Evolutionary conservation across 352 stramenopile genomes (phyloP), one percentile per base, ranked within the genome.

Genomic region (Pythium phragmiticola): DNA sequence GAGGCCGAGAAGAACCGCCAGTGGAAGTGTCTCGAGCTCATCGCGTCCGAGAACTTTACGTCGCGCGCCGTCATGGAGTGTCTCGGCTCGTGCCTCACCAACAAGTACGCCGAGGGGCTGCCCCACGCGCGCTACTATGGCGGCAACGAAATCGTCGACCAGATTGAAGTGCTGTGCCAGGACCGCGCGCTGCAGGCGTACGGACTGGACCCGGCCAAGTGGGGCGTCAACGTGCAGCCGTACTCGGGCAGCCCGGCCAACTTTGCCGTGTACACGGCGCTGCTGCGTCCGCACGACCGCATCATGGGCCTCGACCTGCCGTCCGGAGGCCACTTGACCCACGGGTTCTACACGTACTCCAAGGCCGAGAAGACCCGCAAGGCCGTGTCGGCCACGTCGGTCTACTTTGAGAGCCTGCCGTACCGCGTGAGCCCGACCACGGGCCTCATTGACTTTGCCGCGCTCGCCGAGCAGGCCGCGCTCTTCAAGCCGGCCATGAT

Each of bases 221-320:
- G 95, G 95, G 95, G 95, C 65, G 95, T 98, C 50, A 98, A 98
- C 81, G 98, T 99, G 51, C 97, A 99, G 82, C 97, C 97, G 5
- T 98, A 98, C 80, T 98, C 91, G 41, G 97, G 97, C 68, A 98
- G 87, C 42, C 98, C 98, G 26, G 97, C 97, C 61, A 99, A 99
- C 88, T 99, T 99, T 73, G 97, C 96, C 53, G 97, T 99, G 5
- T 99, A 99, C 92, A 99, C 98, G 60, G 98, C 77, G 21, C 78
- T 99, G 46, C 76, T 99, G 37, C 78, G 88, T 28, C 98, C 98
- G 21, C 97, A 99, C 74, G 97, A 99, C 88, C 96, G 98, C 72
- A 99, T 99, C 80, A 99, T 99, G 97, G 97, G 97, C 37, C 85
- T 99, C 36, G 98, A 99, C 84, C 77, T 99, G 71, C 98, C 98